phyloP scores from a whole-genome alignment of 495 filamentous ascomycete genomes.

The Penicillium cinerascens region DNA sequence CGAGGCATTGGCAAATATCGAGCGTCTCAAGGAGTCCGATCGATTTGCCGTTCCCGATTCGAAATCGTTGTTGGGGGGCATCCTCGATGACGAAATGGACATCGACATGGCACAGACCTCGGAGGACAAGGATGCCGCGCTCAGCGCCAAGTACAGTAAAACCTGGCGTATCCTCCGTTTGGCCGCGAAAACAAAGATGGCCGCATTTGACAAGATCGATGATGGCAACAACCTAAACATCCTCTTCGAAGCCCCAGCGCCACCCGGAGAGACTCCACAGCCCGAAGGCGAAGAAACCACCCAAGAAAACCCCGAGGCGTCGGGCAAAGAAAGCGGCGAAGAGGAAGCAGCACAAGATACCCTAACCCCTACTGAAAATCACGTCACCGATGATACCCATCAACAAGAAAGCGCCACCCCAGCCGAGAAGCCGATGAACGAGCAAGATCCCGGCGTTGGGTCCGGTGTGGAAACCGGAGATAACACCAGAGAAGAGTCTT shows the following conservation, averaged over 20 bases:
- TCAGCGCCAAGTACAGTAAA: slow-evolving; percentile 74
- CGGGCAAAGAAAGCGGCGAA: background rate
- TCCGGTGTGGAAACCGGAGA: slow-evolving; percentile 16
- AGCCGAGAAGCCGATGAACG: slow-evolving; percentile 17
- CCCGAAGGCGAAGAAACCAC: slow-evolving; percentile 18
- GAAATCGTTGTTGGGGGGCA: slow-evolving; percentile 57
- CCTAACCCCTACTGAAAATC: slow-evolving; percentile 7
- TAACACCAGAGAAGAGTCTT: slow-evolving; percentile 9
- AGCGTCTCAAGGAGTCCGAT: slow-evolving; percentile 55
- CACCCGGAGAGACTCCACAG: slow-evolving; percentile 28
- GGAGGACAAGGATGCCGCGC: slow-evolving; percentile 62
- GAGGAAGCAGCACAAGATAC: slow-evolving; percentile 17
- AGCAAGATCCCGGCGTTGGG: slow-evolving; percentile 14
- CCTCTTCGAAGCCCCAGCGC: slow-evolving; percentile 44
- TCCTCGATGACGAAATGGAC: slow-evolving; percentile 71
- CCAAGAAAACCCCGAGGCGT: slow-evolving; percentile 9
- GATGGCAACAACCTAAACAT: slow-evolving; percentile 63
- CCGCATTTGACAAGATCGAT: slow-evolving; percentile 80
- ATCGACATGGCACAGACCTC: slow-evolving; percentile 73
- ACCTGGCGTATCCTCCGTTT: slow-evolving; percentile 84
- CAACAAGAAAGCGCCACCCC: slow-evolving; percentile 4
- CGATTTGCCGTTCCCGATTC: slow-evolving; percentile 50
- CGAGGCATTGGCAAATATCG: slow-evolving; percentile 48
- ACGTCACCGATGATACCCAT: slow-evolving; percentile 7
- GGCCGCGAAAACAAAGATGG: slow-evolving; percentile 65